A percentile compares a stretch with the other conserved stretches of the same genome.
phyloP scores from a whole-genome alignment of 1,284 basidiomycete species.

The Leucoagaricus sp. region DNA sequence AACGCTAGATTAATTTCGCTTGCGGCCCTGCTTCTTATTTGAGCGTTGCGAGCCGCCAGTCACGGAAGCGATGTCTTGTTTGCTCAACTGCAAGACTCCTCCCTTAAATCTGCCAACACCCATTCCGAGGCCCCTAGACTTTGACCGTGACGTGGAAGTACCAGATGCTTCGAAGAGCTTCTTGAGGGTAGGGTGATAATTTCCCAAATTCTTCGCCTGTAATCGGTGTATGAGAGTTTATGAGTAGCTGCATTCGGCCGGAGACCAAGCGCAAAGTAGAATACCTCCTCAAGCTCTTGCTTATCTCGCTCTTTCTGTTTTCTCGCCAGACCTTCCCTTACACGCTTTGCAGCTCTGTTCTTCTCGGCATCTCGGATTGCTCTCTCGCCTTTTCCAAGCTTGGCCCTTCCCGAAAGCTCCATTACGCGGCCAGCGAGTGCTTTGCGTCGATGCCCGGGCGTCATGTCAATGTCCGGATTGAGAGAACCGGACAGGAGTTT shows the following conservation, averaged over 20 bases:
- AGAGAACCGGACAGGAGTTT: conserved; percentile 72
- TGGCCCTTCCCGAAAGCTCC: conserved; percentile 64
- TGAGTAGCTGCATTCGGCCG: conserved; percentile 9
- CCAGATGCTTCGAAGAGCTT: conserved; percentile 53
- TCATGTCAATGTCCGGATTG: conserved; percentile 58
- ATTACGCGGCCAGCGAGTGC: conserved; percentile 73
- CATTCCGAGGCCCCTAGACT: conserved; percentile 68
- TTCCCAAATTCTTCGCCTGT: conserved; percentile 77
- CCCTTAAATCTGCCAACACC: conserved; percentile 75
- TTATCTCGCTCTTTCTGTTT: conserved; percentile 59
- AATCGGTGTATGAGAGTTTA: conserved; percentile 17
- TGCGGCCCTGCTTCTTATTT: conserved; percentile 16
- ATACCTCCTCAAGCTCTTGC: conserved; percentile 66
- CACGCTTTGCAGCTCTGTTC: conserved; percentile 65
- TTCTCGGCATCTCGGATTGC: conserved; percentile 58
- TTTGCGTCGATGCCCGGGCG: conserved; percentile 65
- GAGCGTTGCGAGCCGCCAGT: conserved; percentile 21
- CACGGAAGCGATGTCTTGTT: conserved; percentile 55
- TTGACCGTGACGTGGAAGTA: conserved; percentile 39
- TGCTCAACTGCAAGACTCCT: conserved; percentile 65
- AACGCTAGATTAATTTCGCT: conserved; percentile 15
- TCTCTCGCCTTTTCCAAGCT: conserved; percentile 72
- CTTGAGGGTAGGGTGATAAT: conserved; percentile 78
- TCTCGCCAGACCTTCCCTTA: conserved; percentile 64
- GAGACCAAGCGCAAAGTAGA: conserved; percentile 5